Evolutionary conservation across 2,329 filamentous ascomycete species (phyloP), one percentile per base, ranked within the genome.

Genomic region (Fusarium circinatum): DNA sequence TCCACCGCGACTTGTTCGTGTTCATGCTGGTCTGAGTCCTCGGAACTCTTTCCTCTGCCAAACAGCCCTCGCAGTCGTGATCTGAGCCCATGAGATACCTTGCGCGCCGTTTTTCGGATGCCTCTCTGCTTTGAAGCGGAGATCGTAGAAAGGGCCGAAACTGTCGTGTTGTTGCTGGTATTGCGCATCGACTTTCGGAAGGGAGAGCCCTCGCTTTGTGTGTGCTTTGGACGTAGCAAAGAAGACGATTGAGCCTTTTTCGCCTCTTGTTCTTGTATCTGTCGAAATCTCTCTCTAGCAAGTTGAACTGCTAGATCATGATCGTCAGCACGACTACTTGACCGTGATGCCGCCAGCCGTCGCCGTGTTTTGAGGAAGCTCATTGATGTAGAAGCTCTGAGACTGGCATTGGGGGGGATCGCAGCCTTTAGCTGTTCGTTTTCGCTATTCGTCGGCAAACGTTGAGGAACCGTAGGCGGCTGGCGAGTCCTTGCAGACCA

Each of bases 1-100:
- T 78, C 70, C 12, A 32, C 36, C 15, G 41, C 36, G 22, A 55
- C 38, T 24, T 57, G 60, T 32, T 58, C 65, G 4, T 73, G 54
- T 2, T 66, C 70, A 4, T 51, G 59, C 10, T 60, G 49, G 8
- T 72, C 68, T 15, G 64, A 49, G 4, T 41, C 69, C 1, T 77
- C 62, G 3, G 44, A 45, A 36, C 73, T 76, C 57, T 78, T 80
- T 8, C 78, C 63, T 45, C 78, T 75, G 24, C 76, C 74, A 55
- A 84, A 83, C 3, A 84, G 57, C 7, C 77, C 81, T 79, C 87
- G 92, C 67, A 94, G 76, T 65, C 86, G 93, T 54, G 85, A 87
- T 76, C 87, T 92, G 44, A 94, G 76, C 0, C 87, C 88, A 22
- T 85, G 86, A 0, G 92, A 93, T 20, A 90, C 88, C 38, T 89